Percentiles rank a stretch among this genome's conserved stretches.
phyloP scores from a whole-genome alignment of 176 grass and related monocot species.

The Coix lacrymajobi region DNA sequence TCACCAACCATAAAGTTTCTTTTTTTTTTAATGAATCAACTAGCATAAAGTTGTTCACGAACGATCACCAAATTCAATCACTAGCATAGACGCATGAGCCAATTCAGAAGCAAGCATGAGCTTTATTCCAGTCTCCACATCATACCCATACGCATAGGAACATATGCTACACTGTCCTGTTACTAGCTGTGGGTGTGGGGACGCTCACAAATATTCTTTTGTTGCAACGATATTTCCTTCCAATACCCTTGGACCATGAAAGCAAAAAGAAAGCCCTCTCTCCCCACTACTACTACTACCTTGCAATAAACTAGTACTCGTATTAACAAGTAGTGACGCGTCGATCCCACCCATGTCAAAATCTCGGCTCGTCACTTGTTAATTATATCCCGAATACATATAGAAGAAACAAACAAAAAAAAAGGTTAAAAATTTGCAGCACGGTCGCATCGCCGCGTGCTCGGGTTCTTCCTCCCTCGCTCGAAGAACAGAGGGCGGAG shows the following conservation, averaged over 20 bases:
- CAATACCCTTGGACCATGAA: not conserved
- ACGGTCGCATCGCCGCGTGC: not conserved
- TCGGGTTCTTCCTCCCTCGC: not conserved
- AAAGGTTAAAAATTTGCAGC: not conserved
- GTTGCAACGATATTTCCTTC: not conserved
- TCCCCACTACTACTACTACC: not conserved
- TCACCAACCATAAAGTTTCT: not conserved
- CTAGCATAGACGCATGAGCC: not conserved
- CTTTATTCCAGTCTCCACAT: not conserved
- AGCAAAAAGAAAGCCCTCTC: not conserved
- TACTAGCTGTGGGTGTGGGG: too few species aligned
- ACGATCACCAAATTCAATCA: not conserved
- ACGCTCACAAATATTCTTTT: not conserved
- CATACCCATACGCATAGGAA: not conserved
- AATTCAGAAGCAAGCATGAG: not conserved
- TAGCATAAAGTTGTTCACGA: not conserved
- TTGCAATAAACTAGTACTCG: not conserved
- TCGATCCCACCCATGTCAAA: not conserved
- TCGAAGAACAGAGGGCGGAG: not conserved
- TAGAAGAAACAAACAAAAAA: not conserved
- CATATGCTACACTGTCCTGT: too few species aligned
- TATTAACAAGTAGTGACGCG: not conserved
- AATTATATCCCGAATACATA: not conserved
- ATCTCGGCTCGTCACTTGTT: not conserved
- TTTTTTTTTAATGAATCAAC: too few species aligned